Base-by-base conservation (phyloP, 805 yeast genomes). In the Metschnikowia lochheadii region DNA sequence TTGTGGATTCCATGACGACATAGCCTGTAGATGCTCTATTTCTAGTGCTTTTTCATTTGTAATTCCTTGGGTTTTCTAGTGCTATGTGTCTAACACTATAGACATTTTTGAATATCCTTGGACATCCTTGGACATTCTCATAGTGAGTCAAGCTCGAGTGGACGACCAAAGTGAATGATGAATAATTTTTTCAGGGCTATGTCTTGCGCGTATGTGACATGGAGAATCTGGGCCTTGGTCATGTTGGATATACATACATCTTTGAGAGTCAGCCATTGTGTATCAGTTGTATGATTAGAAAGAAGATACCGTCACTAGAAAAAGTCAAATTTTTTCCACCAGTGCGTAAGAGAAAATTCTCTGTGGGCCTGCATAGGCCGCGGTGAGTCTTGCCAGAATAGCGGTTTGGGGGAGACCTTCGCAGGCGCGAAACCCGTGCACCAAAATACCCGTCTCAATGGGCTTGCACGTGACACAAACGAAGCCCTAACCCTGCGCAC, bases 261-360 rank as follows among this genome's bases (percentile, higher is more conserved):
- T 89, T 82, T 89, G 96, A 75, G 96, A 85, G 83, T 88, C 96
- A 82, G 96, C 90, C 96, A 89, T 89, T 79, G 76, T 82, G 63
- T 55, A 55, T 57, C 51, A 49, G 57, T 55, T 57, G 56, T 52
- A 44, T 51, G 56, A 29, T 40, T 47, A 49, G 49, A 53, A 48
- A 55, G 52, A 51, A 52, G 47, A 44, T 40, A 49, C 44, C 46
- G 38, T 33, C 32, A 45, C 26, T 47, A 35, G 51, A 40, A 44
- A 49, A 48, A 45, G 53, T 47, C 52, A 49, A 48, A 54, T 44
- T 49, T 53, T 56, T 56, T 49, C 46, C 44, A 50, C 36, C 53
- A 51, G 56, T 46, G 57, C 51, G 60, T 44, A 52, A 56, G 48
- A 49, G 54, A 54, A 56, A 56, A 56, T 51, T 55, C 54, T 56